These are phyloP conservation scores for Annulohypoxylon maeteangense DNA, from an alignment of 495 filamentous ascomycete species.

Conservation along the genomic window DNA sequence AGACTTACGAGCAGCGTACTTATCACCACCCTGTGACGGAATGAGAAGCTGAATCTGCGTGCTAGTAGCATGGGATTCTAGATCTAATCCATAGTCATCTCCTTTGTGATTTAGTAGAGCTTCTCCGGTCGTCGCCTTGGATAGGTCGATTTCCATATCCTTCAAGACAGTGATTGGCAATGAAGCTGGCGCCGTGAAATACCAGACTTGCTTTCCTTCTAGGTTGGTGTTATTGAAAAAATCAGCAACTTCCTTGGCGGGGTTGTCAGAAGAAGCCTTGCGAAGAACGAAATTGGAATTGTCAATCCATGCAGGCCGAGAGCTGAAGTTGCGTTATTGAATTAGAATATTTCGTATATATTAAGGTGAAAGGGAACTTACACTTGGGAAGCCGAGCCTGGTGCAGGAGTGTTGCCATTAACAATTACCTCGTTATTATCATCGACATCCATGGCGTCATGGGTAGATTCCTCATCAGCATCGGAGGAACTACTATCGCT, in stretches of 20 bases:
- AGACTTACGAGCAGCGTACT: constrained; percentile 55
- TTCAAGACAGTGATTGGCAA: constrained; percentile 60
- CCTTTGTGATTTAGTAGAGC: constrained; percentile 55
- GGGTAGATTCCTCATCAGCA: constrained; percentile 3
- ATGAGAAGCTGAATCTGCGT: constrained; percentile 58
- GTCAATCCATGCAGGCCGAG: constrained; percentile 40
- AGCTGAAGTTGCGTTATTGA: constrained; percentile 26
- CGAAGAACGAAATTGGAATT: constrained; percentile 49
- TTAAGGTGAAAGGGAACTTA: constrained; percentile 12
- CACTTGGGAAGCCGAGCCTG: constrained; percentile 26
- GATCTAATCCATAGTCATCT: constrained; percentile 50
- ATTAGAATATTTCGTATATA: background rate
- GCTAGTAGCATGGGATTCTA: constrained; percentile 49
- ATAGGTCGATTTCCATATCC: constrained; percentile 56
- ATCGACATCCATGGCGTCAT: constrained; percentile 46
- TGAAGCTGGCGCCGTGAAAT: constrained; percentile 60
- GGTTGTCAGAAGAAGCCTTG: constrained; percentile 49
- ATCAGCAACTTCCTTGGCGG: constrained; percentile 46
- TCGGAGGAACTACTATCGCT: constrained; percentile 43
- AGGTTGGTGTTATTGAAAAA: constrained; percentile 56
- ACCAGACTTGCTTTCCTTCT: constrained; percentile 63
- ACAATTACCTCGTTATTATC: constrained; percentile 34
- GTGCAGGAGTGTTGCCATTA: constrained; percentile 32
- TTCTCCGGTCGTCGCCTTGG: constrained; percentile 49
- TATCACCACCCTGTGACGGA: constrained; percentile 52